Evolutionary conservation across 768 basidiomycete genomes (phyloP).

Genomic region (Suillus tomentosus): DNA sequence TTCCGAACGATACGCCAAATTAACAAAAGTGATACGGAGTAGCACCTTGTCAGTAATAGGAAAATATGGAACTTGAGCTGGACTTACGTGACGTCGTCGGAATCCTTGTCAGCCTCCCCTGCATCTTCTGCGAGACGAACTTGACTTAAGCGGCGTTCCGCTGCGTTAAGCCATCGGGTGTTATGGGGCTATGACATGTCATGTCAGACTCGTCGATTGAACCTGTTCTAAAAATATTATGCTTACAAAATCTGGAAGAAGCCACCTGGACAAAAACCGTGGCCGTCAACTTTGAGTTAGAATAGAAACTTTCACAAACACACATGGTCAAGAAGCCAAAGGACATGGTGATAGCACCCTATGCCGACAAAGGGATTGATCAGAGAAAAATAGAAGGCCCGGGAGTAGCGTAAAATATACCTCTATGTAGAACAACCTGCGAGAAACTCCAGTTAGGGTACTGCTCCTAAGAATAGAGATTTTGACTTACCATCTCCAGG

Average conservation of each 20-base stretch:
- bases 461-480: background rate
- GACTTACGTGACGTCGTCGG: conserved; percentile 18
- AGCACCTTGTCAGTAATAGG: background rate
- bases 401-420: conserved; percentile 28
- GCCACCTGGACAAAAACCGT: conserved; percentile 41
- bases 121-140: conserved; percentile 69
- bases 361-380: background rate
- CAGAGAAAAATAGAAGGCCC: background rate
- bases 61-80: background rate
- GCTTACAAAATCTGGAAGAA: conserved; percentile 60
- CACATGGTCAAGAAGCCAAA: conserved; percentile 59
- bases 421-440: conserved; percentile 73
- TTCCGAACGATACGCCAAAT: background rate
- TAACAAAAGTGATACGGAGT: background rate
- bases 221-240: background rate
- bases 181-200: conserved; percentile 53
- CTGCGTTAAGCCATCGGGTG: conserved; percentile 56
- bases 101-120: conserved; percentile 64
- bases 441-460: background rate
- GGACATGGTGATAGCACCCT: conserved; percentile 66
- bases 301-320: background rate
- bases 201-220: background rate
- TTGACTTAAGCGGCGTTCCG: conserved; percentile 60
- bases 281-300: background rate
- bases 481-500: conserved; percentile 63